These are phyloP conservation scores for Aspergillus sp. DNA, from an alignment of 2,329 filamentous ascomycete genomes.

Conservation along the genomic window DNA sequence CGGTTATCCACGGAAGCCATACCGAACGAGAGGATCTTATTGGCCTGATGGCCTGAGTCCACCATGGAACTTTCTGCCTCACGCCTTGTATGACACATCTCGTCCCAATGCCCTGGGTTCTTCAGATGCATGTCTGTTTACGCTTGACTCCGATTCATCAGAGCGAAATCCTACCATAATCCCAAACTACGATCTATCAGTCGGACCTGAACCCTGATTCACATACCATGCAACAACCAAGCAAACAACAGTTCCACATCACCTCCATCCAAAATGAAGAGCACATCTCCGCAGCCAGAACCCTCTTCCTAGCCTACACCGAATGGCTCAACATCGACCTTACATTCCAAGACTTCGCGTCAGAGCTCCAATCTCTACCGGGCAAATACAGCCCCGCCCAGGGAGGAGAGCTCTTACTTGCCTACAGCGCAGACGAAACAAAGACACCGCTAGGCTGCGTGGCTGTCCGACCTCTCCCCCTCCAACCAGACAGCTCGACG, in stretches of 20 bases:
- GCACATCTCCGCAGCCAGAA: slow-evolving; percentile 44
- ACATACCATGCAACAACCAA: neutral
- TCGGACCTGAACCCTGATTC: no score
- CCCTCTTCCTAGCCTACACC: slow-evolving; percentile 46
- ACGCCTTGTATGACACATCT: neutral
- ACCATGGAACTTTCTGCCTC: neutral
- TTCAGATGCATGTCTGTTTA: no score
- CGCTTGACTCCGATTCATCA: no score
- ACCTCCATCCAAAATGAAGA: slow-evolving; percentile 38
- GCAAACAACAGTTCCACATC: slow-evolving; percentile 26
- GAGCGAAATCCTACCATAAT: no score
- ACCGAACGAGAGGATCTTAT: neutral
- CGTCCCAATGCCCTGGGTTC: no score
- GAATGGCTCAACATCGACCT: slow-evolving; percentile 54
- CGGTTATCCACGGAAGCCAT: neutral
- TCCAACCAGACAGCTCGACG: neutral
- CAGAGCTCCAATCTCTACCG: slow-evolving; percentile 54
- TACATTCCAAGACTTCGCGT: slow-evolving; percentile 55
- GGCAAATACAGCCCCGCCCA: slow-evolving; percentile 52
- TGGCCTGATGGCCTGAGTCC: neutral
- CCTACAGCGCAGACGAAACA: slow-evolving; percentile 30
- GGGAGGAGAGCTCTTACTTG: slow-evolving; percentile 48
- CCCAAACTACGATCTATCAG: no score
- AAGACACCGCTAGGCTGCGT: slow-evolving; percentile 48
- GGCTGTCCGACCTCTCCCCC: slow-evolving; percentile 41